Evolutionary conservation across 2,329 filamentous ascomycete species (phyloP).

Genomic region (Lecanicillium sp.): DNA sequence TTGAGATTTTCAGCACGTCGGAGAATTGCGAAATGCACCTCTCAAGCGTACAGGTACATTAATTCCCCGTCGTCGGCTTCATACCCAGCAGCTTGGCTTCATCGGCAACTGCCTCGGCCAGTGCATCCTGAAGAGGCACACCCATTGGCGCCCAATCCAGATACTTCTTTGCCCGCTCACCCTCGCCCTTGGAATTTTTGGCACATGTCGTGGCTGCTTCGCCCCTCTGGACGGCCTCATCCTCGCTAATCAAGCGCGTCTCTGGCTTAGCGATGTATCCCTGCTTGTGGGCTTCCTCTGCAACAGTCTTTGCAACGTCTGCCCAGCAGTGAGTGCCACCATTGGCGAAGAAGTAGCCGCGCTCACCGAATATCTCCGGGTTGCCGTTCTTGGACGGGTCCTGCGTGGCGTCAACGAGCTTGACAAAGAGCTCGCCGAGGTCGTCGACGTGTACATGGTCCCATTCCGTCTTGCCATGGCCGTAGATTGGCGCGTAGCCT

Average conservation of each 20-base stretch:
- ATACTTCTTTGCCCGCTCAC: constrained; percentile 35
- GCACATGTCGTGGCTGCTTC: constrained; percentile 23
- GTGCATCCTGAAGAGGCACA: constrained; percentile 27
- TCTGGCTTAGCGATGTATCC: constrained; percentile 20
- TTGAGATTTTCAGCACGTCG: too few relatives aligned
- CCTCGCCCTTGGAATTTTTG: constrained; percentile 35
- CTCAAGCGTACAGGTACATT: too few relatives aligned
- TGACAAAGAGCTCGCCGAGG: constrained; percentile 33
- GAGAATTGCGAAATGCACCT: too few relatives aligned
- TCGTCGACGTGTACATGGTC: constrained; percentile 45
- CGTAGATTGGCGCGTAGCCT: constrained; percentile 35
- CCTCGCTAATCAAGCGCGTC: constrained; percentile 19
- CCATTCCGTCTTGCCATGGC: constrained; percentile 39
- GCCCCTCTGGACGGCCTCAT: constrained; percentile 19
- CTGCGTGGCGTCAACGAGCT: constrained; percentile 41
- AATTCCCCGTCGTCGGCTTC: constrained; percentile 18
- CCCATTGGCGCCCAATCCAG: constrained; percentile 36
- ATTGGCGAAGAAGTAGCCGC: constrained; percentile 61
- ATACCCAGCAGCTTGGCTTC: constrained; percentile 32
- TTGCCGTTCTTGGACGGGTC: constrained; percentile 47
- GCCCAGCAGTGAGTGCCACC: constrained; percentile 57
- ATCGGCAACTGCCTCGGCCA: constrained; percentile 25
- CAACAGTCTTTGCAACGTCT: constrained; percentile 48
- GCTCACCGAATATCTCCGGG: constrained; percentile 53
- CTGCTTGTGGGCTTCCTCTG: constrained; percentile 42